phyloP scores from a whole-genome alignment of 352 stramenopile species.

The Phytophthora kernoviae region DNA sequence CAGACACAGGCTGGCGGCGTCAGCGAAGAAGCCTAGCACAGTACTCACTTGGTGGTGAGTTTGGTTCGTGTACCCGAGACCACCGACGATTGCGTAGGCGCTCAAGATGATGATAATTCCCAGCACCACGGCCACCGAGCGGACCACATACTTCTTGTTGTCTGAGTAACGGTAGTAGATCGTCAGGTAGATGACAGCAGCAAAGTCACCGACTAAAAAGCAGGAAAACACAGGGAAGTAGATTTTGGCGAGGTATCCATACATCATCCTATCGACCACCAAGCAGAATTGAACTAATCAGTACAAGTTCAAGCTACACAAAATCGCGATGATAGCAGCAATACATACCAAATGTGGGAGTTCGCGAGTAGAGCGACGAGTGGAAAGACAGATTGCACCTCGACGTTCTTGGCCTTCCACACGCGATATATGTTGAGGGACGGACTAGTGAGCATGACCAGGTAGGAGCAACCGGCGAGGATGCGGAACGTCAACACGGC shows the following conservation, averaged over 20 bases:
- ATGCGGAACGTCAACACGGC: constrained; percentile 26
- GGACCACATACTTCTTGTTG: constrained; percentile 32
- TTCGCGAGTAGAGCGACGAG: constrained; percentile 51
- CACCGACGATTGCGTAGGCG: constrained; percentile 42
- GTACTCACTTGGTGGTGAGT: constrained; percentile 35
- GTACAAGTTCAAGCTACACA: background rate
- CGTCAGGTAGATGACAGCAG: constrained; percentile 44
- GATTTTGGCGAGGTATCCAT: constrained; percentile 53
- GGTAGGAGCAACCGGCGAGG: constrained; percentile 27
- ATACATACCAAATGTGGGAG: constrained; percentile 40
- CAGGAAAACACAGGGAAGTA: constrained; percentile 53
- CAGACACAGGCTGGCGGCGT: constrained; percentile 34
- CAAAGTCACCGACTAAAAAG: constrained; percentile 45
- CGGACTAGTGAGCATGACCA: constrained; percentile 43
- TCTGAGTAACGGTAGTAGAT: constrained; percentile 57
- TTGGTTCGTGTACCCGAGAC: constrained; percentile 38
- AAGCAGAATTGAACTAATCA: background rate
- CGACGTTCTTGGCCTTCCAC: constrained; percentile 40
- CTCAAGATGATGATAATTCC: constrained; percentile 30
- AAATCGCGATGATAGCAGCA: background rate
- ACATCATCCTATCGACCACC: constrained; percentile 51
- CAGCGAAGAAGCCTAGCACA: constrained; percentile 38
- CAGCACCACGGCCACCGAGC: constrained; percentile 22
- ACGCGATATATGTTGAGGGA: constrained; percentile 45
- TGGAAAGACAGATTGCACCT: constrained; percentile 51